Conservation (phyloP, 2,329 filamentous ascomycete genomes). For the Torrubiellomyces zombiae region DNA sequence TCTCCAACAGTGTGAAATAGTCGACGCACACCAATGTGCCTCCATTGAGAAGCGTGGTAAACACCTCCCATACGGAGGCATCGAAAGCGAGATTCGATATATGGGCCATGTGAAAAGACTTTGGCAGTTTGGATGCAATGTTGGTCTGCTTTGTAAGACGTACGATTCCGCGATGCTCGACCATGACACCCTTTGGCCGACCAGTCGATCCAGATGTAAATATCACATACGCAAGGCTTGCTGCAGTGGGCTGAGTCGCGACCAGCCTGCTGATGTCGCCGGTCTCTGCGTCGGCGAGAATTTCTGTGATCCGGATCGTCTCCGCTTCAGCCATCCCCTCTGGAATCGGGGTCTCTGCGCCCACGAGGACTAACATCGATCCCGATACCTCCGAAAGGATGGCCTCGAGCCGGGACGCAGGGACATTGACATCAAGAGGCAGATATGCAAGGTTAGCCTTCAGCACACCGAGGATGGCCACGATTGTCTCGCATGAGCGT, state of each 20-base stretch:
- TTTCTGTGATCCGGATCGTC: no score
- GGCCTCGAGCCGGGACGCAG: slow-evolving; percentile 5
- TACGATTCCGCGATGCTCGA: no score
- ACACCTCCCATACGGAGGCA: slow-evolving; percentile 4
- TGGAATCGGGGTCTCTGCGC: slow-evolving; percentile 2
- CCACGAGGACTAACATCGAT: slow-evolving; percentile 6
- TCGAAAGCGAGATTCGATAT: slow-evolving; percentile 5
- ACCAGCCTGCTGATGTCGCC: slow-evolving; percentile 11
- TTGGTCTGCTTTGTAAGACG: slow-evolving; percentile 1
- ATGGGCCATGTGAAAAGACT: background rate
- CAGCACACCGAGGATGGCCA: slow-evolving; percentile 7
- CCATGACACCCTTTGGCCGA: no score
- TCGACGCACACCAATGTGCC: slow-evolving; percentile 4
- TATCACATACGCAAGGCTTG: no score
- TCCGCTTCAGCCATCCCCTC: no score
- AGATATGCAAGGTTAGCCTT: slow-evolving; percentile 10
- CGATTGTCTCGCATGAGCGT: no score
- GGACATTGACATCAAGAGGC: slow-evolving; percentile 8
- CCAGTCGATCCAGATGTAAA: no score
- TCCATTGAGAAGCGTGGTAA: slow-evolving; percentile 3
- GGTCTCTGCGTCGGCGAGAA: no score
- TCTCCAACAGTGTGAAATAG: slow-evolving; percentile 2
- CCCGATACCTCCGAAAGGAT: slow-evolving; percentile 6
- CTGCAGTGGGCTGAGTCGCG: slow-evolving; percentile 3
- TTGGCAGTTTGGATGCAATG: no score